Percentiles rank a stretch among this genome's conserved stretches.
phyloP scores from a whole-genome alignment of 129 eudicot genomes.

The Gnaphalium uliginosum region DNA sequence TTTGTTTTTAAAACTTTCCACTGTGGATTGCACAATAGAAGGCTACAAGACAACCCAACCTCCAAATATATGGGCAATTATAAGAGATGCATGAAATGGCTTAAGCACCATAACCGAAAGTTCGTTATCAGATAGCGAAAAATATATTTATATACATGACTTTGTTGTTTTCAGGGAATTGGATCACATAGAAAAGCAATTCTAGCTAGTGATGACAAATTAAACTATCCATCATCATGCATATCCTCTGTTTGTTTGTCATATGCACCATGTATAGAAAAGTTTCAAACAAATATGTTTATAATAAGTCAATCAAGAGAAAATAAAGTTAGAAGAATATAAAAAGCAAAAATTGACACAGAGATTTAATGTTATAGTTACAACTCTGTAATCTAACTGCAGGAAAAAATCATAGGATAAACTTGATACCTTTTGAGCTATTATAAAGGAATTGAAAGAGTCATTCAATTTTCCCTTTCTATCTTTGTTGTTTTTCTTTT shows the following conservation, averaged over 20 bases:
- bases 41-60: constrained; percentile 40
- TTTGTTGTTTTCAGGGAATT: constrained; percentile 25
- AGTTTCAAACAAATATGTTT: not conserved
- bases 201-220: constrained; percentile 14
- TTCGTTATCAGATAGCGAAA: constrained; percentile 26
- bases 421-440: no score
- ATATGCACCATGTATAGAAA: not conserved
- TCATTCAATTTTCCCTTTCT: not conserved
- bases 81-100: constrained; percentile 16
- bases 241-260: not conserved
- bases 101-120: constrained; percentile 33
- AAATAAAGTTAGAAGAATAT: not conserved
- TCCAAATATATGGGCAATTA: constrained; percentile 26
- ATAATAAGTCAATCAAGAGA: constrained; percentile 11
- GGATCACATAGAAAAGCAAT: constrained; percentile 24
- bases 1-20: constrained; percentile 25
- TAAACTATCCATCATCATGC: constrained; percentile 2
- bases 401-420: not conserved
- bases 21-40: constrained; percentile 23
- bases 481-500: not conserved
- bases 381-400: not conserved
- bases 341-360: not conserved
- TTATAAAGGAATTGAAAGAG: not conserved
- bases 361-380: not conserved
- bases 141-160: not conserved